Evolutionary conservation across 2,329 filamentous ascomycete genomes (phyloP), one percentile per base, ranked within the genome.

Genomic region (Cercospora janseana): DNA sequence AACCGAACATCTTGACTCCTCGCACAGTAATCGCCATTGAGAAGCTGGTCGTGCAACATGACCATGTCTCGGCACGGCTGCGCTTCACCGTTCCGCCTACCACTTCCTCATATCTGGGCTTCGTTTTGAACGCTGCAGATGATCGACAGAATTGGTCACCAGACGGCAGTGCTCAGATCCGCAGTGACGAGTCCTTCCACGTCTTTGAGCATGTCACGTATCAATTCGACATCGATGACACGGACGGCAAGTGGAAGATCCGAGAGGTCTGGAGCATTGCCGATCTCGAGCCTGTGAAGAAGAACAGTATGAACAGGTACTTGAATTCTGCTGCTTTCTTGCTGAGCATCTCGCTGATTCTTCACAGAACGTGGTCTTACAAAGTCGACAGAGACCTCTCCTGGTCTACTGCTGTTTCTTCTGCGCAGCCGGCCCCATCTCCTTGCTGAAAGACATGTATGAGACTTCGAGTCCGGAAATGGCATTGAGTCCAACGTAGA

Each of bases 401-500:
- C 7, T 7, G 4, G 3, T 28, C 42, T 78, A 79, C 71, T 85
- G 79, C 75, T 89, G 71, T 68, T 82, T 95, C 81, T 91, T 95
- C 72, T 94, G 88, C 24, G 86, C 86, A 28, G 83, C 77, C n/a
- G 89, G 88, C 0, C 90, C 88, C 77, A 89, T 95, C 62, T 96
- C 92, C 77, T 95, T 96, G 68, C 94, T 92, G 67, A 97, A 98
- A 1, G 93, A 90, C 56, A 87, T 89, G 69, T 97, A 97, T 1
- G 88, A 87, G 23, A 97, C 88, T 69, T 96, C 79, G 13, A 98
- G 77, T 60, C 88, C 92, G 5, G 80, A 75, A 9, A 97, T 76
- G 10, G 87, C 90, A 52, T 72, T 81, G 48, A 97, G 73, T 10
- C 86, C 93, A 49, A 91, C 84, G 59, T 85, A 85, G 4, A 95